Conservation (phyloP, 345 rosid species). For the Camelina sativa region DNA sequence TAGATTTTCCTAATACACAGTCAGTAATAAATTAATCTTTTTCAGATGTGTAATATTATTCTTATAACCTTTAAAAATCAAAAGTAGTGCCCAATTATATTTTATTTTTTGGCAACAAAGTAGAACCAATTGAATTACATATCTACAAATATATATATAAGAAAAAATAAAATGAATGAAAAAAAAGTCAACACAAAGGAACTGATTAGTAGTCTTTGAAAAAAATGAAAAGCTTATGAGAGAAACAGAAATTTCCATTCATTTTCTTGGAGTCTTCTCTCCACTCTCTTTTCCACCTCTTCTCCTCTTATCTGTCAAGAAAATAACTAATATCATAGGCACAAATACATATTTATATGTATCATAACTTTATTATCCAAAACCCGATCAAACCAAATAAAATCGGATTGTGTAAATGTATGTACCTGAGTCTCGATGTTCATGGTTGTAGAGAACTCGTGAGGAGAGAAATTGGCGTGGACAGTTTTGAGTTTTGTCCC, state of each 20-base stretch:
- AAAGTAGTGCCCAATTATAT: background rate
- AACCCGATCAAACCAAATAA: background rate
- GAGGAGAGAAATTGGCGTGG: constrained; percentile 48
- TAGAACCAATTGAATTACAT: background rate
- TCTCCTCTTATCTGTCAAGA: constrained; percentile 54
- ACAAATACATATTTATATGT: background rate
- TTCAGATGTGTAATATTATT: no score
- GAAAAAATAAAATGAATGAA: background rate
- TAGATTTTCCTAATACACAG: no score
- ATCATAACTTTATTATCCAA: no score
- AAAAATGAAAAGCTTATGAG: constrained; percentile 35
- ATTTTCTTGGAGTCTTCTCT: constrained; percentile 48
- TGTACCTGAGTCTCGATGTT: constrained; percentile 55
- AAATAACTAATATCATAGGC: background rate
- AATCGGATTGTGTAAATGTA: background rate
- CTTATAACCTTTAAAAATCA: no score
- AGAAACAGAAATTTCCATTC: constrained; percentile 45
- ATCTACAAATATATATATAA: background rate
- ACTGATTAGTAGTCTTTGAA: constrained; percentile 15
- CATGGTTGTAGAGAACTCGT: constrained; percentile 48
- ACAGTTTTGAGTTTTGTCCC: constrained; percentile 46
- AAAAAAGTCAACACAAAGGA: constrained; percentile 23
- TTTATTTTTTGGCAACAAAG: background rate
- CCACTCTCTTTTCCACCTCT: constrained; percentile 53
- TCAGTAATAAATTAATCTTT: no score